These are phyloP conservation scores for Limonium bicolor DNA, from an alignment of 148 eudicot genomes.

Conservation along the genomic window DNA sequence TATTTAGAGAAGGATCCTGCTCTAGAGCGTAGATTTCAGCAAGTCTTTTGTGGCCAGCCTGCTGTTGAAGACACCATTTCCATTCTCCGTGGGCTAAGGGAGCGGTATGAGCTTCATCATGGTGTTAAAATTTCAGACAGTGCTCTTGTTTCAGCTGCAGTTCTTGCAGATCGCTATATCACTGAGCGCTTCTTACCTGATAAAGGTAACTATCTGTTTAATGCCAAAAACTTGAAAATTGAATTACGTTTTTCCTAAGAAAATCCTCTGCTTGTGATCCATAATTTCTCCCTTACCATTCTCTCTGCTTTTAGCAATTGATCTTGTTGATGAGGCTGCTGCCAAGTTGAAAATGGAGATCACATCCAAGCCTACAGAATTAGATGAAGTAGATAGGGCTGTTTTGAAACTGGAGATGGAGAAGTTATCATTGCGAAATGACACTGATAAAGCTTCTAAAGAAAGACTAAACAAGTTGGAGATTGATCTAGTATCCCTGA, in stretches of 20 bases:
- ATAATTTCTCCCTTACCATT: too few species aligned
- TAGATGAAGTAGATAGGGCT: conserved; percentile 89
- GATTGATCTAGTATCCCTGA: conserved; percentile 34
- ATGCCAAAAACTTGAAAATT: too few species aligned
- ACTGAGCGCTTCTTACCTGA: conserved; percentile 94
- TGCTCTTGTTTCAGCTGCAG: conserved; percentile 84
- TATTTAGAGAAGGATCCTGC: conserved; percentile 97
- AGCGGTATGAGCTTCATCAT: conserved; percentile 91
- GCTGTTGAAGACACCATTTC: conserved; percentile 96
- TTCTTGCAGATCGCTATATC: conserved; percentile 90
- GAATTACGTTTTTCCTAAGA: too few species aligned
- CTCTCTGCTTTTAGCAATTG: conserved; percentile 53
- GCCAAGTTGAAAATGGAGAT: conserved; percentile 98
- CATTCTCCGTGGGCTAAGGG: conserved; percentile 90
- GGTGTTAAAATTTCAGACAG: conserved; percentile 97
- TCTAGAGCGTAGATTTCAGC: conserved; percentile 94
- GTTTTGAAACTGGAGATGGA: conserved; percentile 80
- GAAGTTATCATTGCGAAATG: conserved; percentile 55
- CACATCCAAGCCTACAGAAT: conserved; percentile 91
- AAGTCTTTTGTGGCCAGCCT: conserved; percentile 85
- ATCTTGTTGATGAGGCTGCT: conserved; percentile 98
- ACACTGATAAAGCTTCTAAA: conserved; percentile 59
- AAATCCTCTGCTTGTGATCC: neutral
- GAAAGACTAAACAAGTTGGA: conserved; percentile 56
- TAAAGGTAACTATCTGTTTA: conserved; percentile 79